Percentiles rank a stretch among this genome's conserved stretches.
Evolutionary conservation across 2,329 filamentous ascomycete genomes (phyloP).

Genomic region (Aspergillus ustus): DNA sequence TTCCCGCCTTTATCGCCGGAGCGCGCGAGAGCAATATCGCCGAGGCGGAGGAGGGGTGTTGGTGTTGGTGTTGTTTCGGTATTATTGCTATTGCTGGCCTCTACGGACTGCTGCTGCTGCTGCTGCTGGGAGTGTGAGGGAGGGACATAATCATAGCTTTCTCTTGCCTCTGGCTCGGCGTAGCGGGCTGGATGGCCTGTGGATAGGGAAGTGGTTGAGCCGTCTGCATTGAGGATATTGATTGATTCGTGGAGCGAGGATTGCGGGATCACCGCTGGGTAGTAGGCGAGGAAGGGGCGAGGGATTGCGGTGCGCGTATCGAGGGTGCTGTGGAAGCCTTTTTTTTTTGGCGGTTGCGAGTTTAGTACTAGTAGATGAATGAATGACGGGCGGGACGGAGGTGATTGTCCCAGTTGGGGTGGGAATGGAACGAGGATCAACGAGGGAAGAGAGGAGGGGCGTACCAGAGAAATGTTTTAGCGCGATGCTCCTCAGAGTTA

Average conservation of each 20-base stretch:
- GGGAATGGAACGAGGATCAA: neutral
- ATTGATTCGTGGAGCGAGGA: constrained; percentile 33
- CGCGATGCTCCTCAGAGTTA: constrained; percentile 39
- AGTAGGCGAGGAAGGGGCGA: constrained; percentile 48
- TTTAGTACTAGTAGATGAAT: too few relatives aligned
- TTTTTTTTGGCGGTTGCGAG: neutral
- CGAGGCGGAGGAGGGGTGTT: constrained; percentile 48
- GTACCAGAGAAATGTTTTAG: constrained; percentile 50
- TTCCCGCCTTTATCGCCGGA: constrained; percentile 50
- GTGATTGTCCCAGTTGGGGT: too few relatives aligned
- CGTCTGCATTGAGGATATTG: constrained; percentile 25
- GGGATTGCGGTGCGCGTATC: constrained; percentile 49
- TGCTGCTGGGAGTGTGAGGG: constrained; percentile 20
- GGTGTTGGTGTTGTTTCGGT: constrained; percentile 29
- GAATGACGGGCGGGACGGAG: too few relatives aligned
- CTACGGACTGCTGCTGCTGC: too few relatives aligned
- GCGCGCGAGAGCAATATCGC: constrained; percentile 50
- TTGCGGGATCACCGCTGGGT: constrained; percentile 43
- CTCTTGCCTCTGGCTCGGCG: constrained; percentile 15
- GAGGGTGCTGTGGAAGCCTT: constrained; percentile 49
- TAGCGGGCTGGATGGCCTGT: constrained; percentile 27
- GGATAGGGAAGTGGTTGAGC: constrained; percentile 8
- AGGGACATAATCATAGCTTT: constrained; percentile 30
- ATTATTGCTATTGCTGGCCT: constrained; percentile 9
- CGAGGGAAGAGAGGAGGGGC: neutral